Evolutionary conservation across 2,329 filamentous ascomycete genomes (phyloP).

Genomic region (Monilinia fructigena): DNA sequence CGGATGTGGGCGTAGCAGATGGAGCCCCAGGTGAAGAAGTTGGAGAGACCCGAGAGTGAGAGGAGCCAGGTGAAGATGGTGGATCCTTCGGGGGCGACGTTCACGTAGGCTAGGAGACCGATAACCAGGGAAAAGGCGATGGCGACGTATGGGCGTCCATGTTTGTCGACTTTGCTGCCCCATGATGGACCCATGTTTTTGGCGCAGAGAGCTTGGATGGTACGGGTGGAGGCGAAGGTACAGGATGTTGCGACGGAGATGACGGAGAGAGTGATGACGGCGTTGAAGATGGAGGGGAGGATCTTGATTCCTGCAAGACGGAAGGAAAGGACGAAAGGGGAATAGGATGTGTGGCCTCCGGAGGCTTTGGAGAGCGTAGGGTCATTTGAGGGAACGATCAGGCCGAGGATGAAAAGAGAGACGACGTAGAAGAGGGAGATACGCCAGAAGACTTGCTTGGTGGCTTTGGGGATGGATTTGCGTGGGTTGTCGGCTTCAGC

Average conservation of each 20-base stretch:
- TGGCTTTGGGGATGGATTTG: slow-evolving; percentile 78
- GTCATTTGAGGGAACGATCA: slow-evolving; percentile 76
- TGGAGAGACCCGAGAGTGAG: slow-evolving; percentile 68
- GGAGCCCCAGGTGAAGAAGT: slow-evolving; percentile 74
- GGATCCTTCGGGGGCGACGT: slow-evolving; percentile 56
- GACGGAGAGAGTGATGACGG: slow-evolving; percentile 85
- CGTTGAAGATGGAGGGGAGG: slow-evolving; percentile 87
- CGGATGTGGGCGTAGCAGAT: slow-evolving; percentile 65
- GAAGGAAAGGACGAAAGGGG: slow-evolving; percentile 92
- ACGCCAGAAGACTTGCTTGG: slow-evolving; percentile 95
- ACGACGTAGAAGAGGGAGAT: slow-evolving; percentile 85
- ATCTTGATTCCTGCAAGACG: slow-evolving; percentile 77
- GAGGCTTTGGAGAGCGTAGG: slow-evolving; percentile 57
- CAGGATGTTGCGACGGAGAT: slow-evolving; percentile 89
- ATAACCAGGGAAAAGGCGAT: slow-evolving; percentile 52
- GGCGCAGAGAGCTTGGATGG: slow-evolving; percentile 84
- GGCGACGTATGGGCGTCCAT: slow-evolving; percentile 67
- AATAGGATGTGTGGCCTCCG: slow-evolving; percentile 67
- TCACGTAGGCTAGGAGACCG: slow-evolving; percentile 59
- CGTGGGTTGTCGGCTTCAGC: slow-evolving; percentile 75
- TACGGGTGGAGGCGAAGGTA: slow-evolving; percentile 88
- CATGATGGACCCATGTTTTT: slow-evolving; percentile 77
- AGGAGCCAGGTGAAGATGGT: slow-evolving; percentile 71
- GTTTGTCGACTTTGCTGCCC: slow-evolving; percentile 76
- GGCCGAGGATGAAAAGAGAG: slow-evolving; percentile 75